Evolutionary conservation across 2,329 filamentous ascomycete species (phyloP).

Genomic region (Magnaporthales sp.): DNA sequence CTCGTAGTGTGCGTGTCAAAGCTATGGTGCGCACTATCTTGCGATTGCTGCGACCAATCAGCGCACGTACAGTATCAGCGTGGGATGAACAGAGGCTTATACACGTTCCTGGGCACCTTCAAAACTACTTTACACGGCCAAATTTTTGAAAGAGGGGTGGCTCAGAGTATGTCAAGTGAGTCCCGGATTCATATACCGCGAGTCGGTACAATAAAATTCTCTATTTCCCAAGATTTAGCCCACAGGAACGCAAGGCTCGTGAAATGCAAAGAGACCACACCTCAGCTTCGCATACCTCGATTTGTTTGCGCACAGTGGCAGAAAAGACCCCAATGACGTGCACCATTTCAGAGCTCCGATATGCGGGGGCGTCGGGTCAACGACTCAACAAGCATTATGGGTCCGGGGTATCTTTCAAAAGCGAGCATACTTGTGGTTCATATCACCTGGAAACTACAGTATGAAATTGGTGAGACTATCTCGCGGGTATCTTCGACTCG

Average conservation of each 20-base stretch:
- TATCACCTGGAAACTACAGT: no score
- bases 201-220: not conserved
- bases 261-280: not conserved
- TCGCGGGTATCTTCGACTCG: not conserved
- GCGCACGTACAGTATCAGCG: not conserved
- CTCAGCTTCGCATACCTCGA: not conserved
- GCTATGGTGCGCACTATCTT: constrained; percentile 1
- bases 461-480: not conserved
- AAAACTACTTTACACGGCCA: not conserved
- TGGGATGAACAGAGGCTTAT: not conserved
- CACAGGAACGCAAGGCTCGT: not conserved
- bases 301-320: not conserved
- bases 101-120: not conserved
- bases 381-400: not conserved
- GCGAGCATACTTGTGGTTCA: not conserved
- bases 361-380: not conserved
- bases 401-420: not conserved
- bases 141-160: not conserved
- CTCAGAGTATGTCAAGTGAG: not conserved
- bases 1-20: not conserved
- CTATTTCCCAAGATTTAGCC: not conserved
- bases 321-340: not conserved
- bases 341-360: constrained; percentile 1
- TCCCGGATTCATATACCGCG: not conserved
- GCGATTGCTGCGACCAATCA: not conserved